Percentiles rank a stretch among this genome's conserved stretches.
Conservation (phyloP, 1,139 yeast species). For the Candida gigantensis region DNA sequence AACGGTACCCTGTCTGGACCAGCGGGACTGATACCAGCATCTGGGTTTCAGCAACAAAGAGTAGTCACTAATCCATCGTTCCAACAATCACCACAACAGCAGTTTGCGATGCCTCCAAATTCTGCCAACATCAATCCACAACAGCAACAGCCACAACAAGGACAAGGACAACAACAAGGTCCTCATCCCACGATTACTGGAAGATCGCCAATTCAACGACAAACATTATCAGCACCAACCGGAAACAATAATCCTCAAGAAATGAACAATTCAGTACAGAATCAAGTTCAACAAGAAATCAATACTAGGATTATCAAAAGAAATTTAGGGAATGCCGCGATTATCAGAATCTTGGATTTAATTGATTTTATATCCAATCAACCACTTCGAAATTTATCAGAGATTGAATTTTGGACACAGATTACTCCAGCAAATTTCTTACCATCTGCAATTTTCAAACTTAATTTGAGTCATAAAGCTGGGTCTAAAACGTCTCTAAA, state of each 20-base stretch:
- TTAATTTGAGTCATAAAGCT: conserved; percentile 2
- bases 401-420: conserved; percentile 41
- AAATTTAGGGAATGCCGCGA: conserved; percentile 49
- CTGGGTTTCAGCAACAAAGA: conserved; percentile 5
- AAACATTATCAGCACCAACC: conserved; percentile 3
- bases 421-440: conserved; percentile 37
- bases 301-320: conserved; percentile 41
- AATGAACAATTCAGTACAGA: conserved; percentile 1
- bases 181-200: conserved; percentile 9
- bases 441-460: conserved; percentile 32
- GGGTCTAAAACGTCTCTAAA: conserved; percentile 5
- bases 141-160: conserved; percentile 5
- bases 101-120: conserved; percentile 6
- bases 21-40: not conserved
- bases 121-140: not conserved
- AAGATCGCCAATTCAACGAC: conserved; percentile 7
- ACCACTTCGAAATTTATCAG: conserved; percentile 27
- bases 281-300: conserved; percentile 29
- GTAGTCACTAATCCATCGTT: conserved; percentile 1
- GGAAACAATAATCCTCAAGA: conserved; percentile 3
- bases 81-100: conserved; percentile 8
- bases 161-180: conserved; percentile 5
- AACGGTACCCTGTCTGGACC: not conserved
- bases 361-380: conserved; percentile 41
- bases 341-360: conserved; percentile 39